Evolutionary conservation across 768 basidiomycete genomes (phyloP), one percentile per base, ranked within the genome.

Genomic region (Boletus rex-veris): DNA sequence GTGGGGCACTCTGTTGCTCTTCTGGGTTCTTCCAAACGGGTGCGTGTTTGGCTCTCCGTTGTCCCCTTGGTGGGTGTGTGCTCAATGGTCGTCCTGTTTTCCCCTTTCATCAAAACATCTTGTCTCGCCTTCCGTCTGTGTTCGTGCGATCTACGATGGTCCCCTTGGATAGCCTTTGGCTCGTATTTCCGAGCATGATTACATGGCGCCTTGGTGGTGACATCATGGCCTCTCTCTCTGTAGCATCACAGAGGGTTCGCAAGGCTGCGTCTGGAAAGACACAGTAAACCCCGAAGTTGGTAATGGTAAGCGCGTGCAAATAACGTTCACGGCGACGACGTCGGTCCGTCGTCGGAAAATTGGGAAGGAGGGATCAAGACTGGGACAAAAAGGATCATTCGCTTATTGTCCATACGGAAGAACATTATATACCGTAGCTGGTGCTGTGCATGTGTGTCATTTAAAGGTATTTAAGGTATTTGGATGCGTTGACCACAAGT

Each of bases 11-110:
- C 68, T 88, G 40, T 18, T 88, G 26, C 45, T 82, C 18, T 79
- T 81, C 48, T 95, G 84, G 82, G 75, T 91, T 51, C 64, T 91
- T 42, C 89, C 92, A 0, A 92, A 92, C 58, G 90, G 87, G 89
- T 89, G 60, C 47, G 85, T 66, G 19, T 55, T 49, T 37, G 2
- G 3, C 7, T 51, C 24, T 35, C 33, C 6, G 18, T 21, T 15
- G n/a, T 7, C 7, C 37, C 28, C 37, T 39, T 24, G 44, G n/a
- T 26, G 35, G 31, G 26, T 30, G 7, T 37, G 44, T 38, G 52
- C 52, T 65, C 28, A 48, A 63, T 16, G 31, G 36, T 7, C 15
- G 16, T 10, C 14, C 26, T n/a, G 1, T 31, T 35, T 45, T 30
- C 6, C 16, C 21, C 14, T 30, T 33, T 15, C 4, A 21, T 5